Evolutionary conservation across 148 eudicot genomes (phyloP), one percentile per base, ranked within the genome.

Genomic region (Rhododendron griersonianum): DNA sequence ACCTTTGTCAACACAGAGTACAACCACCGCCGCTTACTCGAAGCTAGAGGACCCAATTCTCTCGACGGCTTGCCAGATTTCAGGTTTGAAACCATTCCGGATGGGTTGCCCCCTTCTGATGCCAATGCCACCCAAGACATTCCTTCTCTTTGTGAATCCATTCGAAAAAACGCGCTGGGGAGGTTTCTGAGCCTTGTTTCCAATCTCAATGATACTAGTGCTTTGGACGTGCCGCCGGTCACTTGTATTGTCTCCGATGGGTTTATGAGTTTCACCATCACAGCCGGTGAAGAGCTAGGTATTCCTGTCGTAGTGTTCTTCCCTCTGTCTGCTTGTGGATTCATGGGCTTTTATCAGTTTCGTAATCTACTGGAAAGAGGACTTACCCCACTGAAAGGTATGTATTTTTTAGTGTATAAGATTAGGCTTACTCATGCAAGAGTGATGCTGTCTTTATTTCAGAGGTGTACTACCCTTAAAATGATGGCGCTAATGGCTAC

Each of bases 191-290:
- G 69, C 69, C 69, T 63, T 63, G 28, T 63, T 8, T 63, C 69
- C 73, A 10, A 9, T n/a, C 25, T 65, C 73, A 65, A 65, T n/a
- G 73, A n/a, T 3, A 2, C 5, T 18, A 57, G 23, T 21, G 45
- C 39, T 16, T 65, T 6, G 18, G 75, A 71, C 0, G 18, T 15
- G 35, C 89, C 86, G 39, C 67, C 81, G 5, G 84, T 87, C 5
- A 87, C 83, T 80, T 69, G 84, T 84, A 87, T 87, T n/a, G 81
- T 87, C 5, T 84, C 86, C 4, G 89, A 87, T 81, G 86, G 86
- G 9, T 37, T 78, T 23, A 84, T 87, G 89, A 25, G 71, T 6
- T 87, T 87, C 61, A 69, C 86, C 23, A 45, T 87, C 53, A 53
- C 55, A 21, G 86, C 78, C 1, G 89, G 86, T 1, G 74, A 87